phyloP scores from a whole-genome alignment of 1,284 basidiomycete genomes.

The Cryptococcus neoformans region DNA sequence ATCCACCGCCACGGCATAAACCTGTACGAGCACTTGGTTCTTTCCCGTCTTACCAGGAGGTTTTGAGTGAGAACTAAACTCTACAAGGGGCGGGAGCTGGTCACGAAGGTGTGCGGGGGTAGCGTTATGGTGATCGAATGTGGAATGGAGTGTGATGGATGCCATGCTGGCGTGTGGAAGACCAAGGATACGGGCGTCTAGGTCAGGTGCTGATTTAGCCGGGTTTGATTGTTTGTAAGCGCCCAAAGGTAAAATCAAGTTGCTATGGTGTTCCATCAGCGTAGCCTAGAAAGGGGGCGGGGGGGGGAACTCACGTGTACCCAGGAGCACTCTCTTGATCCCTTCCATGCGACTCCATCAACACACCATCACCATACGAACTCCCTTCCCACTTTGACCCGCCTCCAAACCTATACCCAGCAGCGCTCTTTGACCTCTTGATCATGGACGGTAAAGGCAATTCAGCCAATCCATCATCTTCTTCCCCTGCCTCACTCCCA shows the following conservation, averaged over 20 bases:
- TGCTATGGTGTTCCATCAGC: slow-evolving; percentile 54
- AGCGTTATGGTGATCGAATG: slow-evolving; percentile 22
- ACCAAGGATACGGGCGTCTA: slow-evolving; percentile 70
- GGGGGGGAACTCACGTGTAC: slow-evolving; percentile 44
- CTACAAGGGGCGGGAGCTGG: slow-evolving; percentile 50
- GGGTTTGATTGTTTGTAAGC: slow-evolving; percentile 50
- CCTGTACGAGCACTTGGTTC: slow-evolving; percentile 70
- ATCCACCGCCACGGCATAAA: slow-evolving; percentile 79
- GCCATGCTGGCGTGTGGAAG: slow-evolving; percentile 81
- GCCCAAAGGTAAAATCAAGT: slow-evolving; percentile 66
- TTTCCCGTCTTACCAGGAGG: slow-evolving; percentile 67
- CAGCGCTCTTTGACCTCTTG: slow-evolving; percentile 22
- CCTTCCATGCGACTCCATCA: slow-evolving; percentile 37
- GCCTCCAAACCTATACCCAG: slow-evolving; percentile 14
- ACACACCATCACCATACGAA: slow-evolving; percentile 31
- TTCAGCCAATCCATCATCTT: slow-evolving; percentile 14
- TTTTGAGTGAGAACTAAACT: slow-evolving; percentile 63
- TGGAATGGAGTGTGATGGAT: slow-evolving; percentile 58
- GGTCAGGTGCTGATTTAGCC: slow-evolving; percentile 48
- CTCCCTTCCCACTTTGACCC: slow-evolving; percentile 28
- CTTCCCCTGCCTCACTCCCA: slow-evolving; percentile 8
- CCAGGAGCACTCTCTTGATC: slow-evolving; percentile 27
- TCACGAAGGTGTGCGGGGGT: slow-evolving; percentile 53
- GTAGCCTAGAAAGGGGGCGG: no score
- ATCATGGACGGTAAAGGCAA: slow-evolving; percentile 7